These are phyloP conservation scores for Musa troglodytarum DNA, from an alignment of 176 grass and related monocot genomes.

Conservation along the genomic window DNA sequence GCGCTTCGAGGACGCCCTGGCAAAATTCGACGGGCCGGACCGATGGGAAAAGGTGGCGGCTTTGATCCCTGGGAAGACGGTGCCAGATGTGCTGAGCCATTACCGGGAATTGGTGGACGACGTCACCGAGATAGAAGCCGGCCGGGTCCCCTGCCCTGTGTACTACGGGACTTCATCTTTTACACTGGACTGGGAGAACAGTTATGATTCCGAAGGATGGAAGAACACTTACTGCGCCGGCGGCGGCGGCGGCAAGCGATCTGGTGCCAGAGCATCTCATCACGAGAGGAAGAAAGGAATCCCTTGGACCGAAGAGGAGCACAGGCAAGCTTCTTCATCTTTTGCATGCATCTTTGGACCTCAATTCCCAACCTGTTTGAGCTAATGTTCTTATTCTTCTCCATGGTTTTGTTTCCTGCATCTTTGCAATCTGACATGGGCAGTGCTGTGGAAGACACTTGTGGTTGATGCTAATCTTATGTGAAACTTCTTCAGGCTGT, in stretches of 20 bases:
- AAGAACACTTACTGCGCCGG: constrained; percentile 30
- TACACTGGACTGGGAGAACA: constrained; percentile 51
- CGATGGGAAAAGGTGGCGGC: constrained; percentile 59
- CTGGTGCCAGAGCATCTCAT: constrained; percentile 39
- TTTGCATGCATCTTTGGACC: neutral
- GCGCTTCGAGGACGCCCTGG: constrained; percentile 66
- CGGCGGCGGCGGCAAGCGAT: constrained; percentile 37
- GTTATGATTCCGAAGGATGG: constrained; percentile 21
- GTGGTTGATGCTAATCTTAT: neutral
- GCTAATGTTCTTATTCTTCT: too few species aligned
- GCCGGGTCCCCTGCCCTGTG: constrained; percentile 30
- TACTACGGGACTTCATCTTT: constrained; percentile 34
- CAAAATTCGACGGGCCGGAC: constrained; percentile 46
- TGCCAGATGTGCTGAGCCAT: constrained; percentile 50
- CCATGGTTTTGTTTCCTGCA: too few species aligned
- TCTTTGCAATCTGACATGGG: too few species aligned
- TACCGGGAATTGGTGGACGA: constrained; percentile 58
- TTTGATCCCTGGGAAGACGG: constrained; percentile 56
- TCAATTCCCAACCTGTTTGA: too few species aligned
- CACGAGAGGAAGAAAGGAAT: constrained; percentile 95
- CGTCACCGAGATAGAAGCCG: constrained; percentile 64
- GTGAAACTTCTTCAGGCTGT: constrained; percentile 36
- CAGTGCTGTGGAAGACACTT: neutral
- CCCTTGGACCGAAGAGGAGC: constrained; percentile 94
- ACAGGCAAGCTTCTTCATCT: constrained; percentile 46